These are phyloP conservation scores for Haemoproteus tartakovskyi DNA, from an alignment of 169 alveolate species.

Conservation along the genomic window DNA sequence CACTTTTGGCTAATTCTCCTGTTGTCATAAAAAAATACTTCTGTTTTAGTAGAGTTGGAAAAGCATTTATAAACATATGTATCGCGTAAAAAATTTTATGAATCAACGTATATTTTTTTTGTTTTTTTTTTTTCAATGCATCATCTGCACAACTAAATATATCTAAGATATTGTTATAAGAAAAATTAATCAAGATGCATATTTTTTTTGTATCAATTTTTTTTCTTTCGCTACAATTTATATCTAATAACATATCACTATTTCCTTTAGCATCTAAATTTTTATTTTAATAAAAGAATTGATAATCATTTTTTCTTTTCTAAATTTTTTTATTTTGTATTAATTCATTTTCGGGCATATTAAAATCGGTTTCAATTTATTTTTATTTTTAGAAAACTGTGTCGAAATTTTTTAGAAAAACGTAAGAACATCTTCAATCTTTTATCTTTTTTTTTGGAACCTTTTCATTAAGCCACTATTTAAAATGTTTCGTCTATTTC, in stretches of 20 bases:
- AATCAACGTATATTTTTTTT: constrained; percentile 15
- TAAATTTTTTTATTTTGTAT: constrained; percentile 5
- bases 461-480: neutral
- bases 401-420: constrained; percentile 32
- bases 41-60: constrained; percentile 44
- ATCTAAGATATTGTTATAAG: constrained; percentile 63
- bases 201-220: constrained; percentile 43
- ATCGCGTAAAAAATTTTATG: constrained; percentile 34
- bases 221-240: constrained; percentile 23
- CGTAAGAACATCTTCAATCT: constrained; percentile 5
- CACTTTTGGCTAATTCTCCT: constrained; percentile 7
- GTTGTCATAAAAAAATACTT: constrained; percentile 29
- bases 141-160: constrained; percentile 57
- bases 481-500: neutral
- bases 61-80: constrained; percentile 30
- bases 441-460: neutral
- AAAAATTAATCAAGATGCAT: constrained; percentile 47
- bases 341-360: constrained; percentile 13
- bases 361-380: constrained; percentile 26
- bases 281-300: constrained; percentile 44
- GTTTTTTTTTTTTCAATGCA: constrained; percentile 2
- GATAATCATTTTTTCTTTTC: constrained; percentile 23
- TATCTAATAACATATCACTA: neutral
- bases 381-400: constrained; percentile 49
- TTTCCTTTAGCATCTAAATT: constrained; percentile 19